These are phyloP conservation scores for Oryza meyeriana DNA, from an alignment of 176 grass and related monocot genomes.

Conservation along the genomic window DNA sequence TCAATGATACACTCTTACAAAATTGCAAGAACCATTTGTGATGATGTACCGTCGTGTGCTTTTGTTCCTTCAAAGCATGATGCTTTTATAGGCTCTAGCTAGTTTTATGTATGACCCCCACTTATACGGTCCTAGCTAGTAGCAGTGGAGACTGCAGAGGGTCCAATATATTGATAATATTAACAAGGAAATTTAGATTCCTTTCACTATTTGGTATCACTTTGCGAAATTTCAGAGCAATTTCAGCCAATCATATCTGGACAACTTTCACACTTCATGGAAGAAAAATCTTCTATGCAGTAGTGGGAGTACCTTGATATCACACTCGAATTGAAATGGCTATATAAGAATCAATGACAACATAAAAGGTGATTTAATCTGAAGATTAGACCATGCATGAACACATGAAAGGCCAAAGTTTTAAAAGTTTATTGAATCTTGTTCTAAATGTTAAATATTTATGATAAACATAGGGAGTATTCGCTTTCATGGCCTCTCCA, in stretches of 20 bases:
- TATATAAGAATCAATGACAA: neutral
- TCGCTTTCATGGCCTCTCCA: neutral
- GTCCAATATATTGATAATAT: too few species aligned
- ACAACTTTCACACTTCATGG: neutral
- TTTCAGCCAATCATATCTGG: neutral
- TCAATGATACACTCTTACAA: neutral
- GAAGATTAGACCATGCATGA: too few species aligned
- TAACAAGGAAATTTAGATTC: neutral
- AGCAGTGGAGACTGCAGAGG: neutral
- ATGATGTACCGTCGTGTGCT: neutral
- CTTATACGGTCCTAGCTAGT: neutral
- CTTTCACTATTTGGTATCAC: neutral
- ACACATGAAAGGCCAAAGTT: too few species aligned
- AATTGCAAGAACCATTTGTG: neutral
- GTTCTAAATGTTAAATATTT: too few species aligned
- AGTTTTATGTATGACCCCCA: too few species aligned
- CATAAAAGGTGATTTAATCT: neutral
- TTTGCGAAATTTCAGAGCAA: neutral
- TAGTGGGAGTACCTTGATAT: neutral
- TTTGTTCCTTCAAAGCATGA: neutral
- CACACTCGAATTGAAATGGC: neutral
- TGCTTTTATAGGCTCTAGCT: conserved; percentile 9
- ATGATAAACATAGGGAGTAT: neutral
- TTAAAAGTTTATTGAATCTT: too few species aligned
- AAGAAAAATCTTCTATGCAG: neutral